A percentile compares a stretch with the other conserved stretches of the same genome.
phyloP scores from a whole-genome alignment of 83 land plant genomes.

The Diphasiastrum complanatum region DNA sequence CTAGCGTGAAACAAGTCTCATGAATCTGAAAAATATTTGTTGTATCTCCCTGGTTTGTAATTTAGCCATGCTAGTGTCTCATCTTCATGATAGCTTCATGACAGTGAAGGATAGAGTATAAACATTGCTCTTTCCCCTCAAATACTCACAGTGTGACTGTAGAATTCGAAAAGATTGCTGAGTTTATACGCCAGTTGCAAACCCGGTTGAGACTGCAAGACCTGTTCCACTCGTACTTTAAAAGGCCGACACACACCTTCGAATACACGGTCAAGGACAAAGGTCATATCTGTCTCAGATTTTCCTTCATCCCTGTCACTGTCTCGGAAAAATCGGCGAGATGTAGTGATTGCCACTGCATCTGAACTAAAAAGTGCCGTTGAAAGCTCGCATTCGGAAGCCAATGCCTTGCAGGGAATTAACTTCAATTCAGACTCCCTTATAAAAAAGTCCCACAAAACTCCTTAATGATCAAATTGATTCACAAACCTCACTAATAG shows the following conservation, averaged over 20 bases:
- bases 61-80: neutral
- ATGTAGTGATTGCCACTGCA: constrained; percentile 46
- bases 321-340: constrained; percentile 36
- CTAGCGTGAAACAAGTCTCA: too few species aligned
- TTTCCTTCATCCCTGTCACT: constrained; percentile 39
- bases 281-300: constrained; percentile 54
- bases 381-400: constrained; percentile 91
- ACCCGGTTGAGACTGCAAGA: constrained; percentile 88
- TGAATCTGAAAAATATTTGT: too few species aligned
- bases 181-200: constrained; percentile 78
- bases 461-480: too few species aligned
- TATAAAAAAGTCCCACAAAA: constrained; percentile 8
- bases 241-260: constrained; percentile 99
- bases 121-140: neutral
- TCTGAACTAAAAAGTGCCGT: constrained; percentile 74
- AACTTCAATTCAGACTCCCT: neutral
- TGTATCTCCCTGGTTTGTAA: neutral
- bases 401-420: constrained; percentile 51
- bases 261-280: constrained; percentile 89
- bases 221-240: constrained; percentile 98
- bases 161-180: constrained; percentile 79
- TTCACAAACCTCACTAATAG: neutral
- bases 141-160: constrained; percentile 72
- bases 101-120: neutral
- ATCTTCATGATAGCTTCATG: neutral